Conservation (phyloP, 305 asterid genomes). For the Striga hermonthica region DNA sequence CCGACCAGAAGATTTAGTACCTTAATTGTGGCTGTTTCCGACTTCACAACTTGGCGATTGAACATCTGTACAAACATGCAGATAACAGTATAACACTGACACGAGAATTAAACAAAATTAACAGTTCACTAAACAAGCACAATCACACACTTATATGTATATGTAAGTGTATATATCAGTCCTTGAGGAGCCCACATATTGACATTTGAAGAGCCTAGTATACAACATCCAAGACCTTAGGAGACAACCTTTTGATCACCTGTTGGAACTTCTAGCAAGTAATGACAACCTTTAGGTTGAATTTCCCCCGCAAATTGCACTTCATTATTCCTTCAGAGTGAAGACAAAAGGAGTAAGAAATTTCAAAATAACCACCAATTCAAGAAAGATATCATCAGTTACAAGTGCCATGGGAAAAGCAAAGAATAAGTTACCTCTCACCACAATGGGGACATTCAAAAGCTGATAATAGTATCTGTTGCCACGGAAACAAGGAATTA, state of each 20-base stretch:
- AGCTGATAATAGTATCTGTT: slow-evolving; percentile 85
- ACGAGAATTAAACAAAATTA: neutral
- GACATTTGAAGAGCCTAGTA: slow-evolving; percentile 20
- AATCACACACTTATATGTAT: neutral
- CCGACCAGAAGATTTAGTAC: slow-evolving; percentile 38
- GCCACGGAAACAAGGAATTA: slow-evolving; percentile 17
- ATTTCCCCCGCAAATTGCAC: slow-evolving; percentile 97
- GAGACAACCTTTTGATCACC: slow-evolving; percentile 81
- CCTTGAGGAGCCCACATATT: neutral
- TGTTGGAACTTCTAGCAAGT: slow-evolving; percentile 52
- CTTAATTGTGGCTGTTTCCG: slow-evolving; percentile 93
- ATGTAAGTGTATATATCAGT: neutral
- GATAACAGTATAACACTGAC: slow-evolving; percentile 6
- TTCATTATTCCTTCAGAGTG: slow-evolving; percentile 69
- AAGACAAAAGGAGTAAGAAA: slow-evolving; percentile 30
- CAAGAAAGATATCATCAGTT: neutral
- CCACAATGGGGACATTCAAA: slow-evolving; percentile 94
- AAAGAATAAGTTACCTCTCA: slow-evolving; percentile 63
- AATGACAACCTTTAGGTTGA: slow-evolving; percentile 84
- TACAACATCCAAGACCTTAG: slow-evolving; percentile 17
- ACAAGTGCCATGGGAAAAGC: slow-evolving; percentile 9
- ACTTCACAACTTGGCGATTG: slow-evolving; percentile 85
- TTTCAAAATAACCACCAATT: neutral
- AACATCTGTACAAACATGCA: slow-evolving; percentile 63
- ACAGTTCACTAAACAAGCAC: neutral